These are phyloP conservation scores for Lignosus rhinocerotis DNA, from an alignment of 1,284 basidiomycete genomes.

Conservation along the genomic window DNA sequence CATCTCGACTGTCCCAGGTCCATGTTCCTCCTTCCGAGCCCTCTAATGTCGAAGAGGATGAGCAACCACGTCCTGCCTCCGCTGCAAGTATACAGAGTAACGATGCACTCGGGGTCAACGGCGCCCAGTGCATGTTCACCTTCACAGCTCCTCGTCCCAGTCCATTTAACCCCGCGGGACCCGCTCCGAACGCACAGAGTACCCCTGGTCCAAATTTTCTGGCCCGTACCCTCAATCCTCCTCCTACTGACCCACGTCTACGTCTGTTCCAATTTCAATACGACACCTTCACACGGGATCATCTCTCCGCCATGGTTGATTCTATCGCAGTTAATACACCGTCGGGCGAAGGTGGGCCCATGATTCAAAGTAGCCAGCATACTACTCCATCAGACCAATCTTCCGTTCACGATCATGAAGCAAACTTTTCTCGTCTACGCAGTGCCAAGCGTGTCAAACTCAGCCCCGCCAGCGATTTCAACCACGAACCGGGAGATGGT, in stretches of 20 bases:
- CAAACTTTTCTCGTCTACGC: slow-evolving; percentile 54
- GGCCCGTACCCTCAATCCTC: slow-evolving; percentile 34
- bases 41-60: slow-evolving; percentile 6
- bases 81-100: background rate
- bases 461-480: slow-evolving; percentile 57
- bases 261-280: slow-evolving; percentile 90
- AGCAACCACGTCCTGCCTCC: background rate
- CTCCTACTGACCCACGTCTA: slow-evolving; percentile 69
- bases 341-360: slow-evolving; percentile 47
- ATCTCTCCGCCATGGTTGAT: slow-evolving; percentile 89
- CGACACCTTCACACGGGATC: slow-evolving; percentile 91
- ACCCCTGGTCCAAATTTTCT: slow-evolving; percentile 47
- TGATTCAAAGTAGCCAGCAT: slow-evolving; percentile 34
- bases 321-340: slow-evolving; percentile 81
- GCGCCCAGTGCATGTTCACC: slow-evolving; percentile 67
- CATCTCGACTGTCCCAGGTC: slow-evolving; percentile 39
- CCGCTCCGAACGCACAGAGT: slow-evolving; percentile 42
- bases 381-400: slow-evolving; percentile 30
- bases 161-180: slow-evolving; percentile 38
- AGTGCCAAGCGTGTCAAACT: slow-evolving; percentile 78
- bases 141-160: slow-evolving; percentile 59
- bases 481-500: slow-evolving; percentile 46
- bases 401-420: slow-evolving; percentile 30
- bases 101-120: slow-evolving; percentile 33
- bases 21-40: slow-evolving; percentile 23